Conservation (phyloP, 202 grass and related monocot species). For the Thinopyrum obtusiflorum region DNA sequence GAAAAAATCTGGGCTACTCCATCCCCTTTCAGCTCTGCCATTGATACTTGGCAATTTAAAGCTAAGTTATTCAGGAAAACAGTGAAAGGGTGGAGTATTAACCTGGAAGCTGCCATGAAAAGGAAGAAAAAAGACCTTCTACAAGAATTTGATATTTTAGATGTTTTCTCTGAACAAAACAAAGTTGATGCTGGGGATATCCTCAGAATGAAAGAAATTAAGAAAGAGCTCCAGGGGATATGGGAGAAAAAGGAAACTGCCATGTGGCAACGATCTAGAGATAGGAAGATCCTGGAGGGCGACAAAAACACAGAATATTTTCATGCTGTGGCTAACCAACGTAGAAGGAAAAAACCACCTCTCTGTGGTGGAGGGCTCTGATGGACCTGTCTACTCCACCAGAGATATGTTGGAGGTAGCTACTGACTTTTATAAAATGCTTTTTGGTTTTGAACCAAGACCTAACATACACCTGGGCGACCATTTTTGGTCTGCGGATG, state of each 20-base stretch:
- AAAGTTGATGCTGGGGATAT: too few relatives aligned
- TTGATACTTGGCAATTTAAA: too few relatives aligned
- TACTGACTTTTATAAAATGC: too few relatives aligned
- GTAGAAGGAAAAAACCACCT: neutral
- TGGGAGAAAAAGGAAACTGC: neutral
- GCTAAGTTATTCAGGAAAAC: too few relatives aligned
- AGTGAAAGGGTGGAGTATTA: too few relatives aligned
- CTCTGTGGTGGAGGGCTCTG: neutral
- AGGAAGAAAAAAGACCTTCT: too few relatives aligned
- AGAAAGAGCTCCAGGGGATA: neutral
- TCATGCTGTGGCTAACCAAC: neutral
- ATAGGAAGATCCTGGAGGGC: neutral
- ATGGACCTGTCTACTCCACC: neutral
- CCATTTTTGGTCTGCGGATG: neutral
- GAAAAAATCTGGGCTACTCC: too few relatives aligned
- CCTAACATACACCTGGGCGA: neutral
- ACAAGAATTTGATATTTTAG: too few relatives aligned
- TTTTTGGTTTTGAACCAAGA: neutral
- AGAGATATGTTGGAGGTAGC: neutral
- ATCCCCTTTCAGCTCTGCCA: too few relatives aligned
- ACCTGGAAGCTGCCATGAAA: too few relatives aligned
- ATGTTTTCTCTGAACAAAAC: too few relatives aligned
- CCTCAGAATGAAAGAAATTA: too few relatives aligned
- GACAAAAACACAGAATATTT: neutral
- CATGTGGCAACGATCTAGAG: neutral